Evolutionary conservation across 768 basidiomycete genomes (phyloP), one percentile per base, ranked within the genome.

Genomic region (Rhodotorula diobovata): DNA sequence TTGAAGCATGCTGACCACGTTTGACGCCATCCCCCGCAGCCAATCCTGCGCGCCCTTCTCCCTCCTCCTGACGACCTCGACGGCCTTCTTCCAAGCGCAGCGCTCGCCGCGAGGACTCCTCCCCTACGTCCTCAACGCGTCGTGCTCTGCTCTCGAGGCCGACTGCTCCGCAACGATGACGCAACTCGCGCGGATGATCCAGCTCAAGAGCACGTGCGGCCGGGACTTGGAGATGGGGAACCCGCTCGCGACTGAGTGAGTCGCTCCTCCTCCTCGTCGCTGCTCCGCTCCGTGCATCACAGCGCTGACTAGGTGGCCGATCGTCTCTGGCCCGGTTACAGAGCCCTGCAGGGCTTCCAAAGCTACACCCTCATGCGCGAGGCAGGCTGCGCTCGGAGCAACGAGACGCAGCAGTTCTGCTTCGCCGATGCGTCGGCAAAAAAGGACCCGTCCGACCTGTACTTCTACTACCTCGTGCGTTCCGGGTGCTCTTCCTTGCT

Each of bases 101-200:
- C 80, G 77, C 86, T 60, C 56, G 0, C 73, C 73, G 4, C 46
- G 46, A 51, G 84, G 86, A 2, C 78, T 84, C 46, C 82, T 90
- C 77, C 92, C 91, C 76, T 79, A 82, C 16, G 82, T 90, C 61
- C 77, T 92, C 14, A 90, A 89, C 87, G 89, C 89, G 5, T 90
- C 88, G 0, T 93, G 91, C 79, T 88, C 90, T 75, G 89, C 89
- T 12, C 80, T 78, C 25, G 76, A 80, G 1, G 77, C 79, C 5
- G 78, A 81, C 23, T 93, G 91, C 75, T 74, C 80, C n/a, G 73
- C 81, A 39, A 89, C 88, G 73, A 90, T 93, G 87, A 83, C 76
- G 12, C 86, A 85, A 83, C 89, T 88, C 78, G 84, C 85, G 4
- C 77, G 80, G 1, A 74, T 80, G 43, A 75, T 78, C 50, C 61